A percentile compares a stretch with the other conserved stretches of the same genome.
phyloP scores from a whole-genome alignment of 2,329 filamentous ascomycete species.

The Dactylella cylindrospora region DNA sequence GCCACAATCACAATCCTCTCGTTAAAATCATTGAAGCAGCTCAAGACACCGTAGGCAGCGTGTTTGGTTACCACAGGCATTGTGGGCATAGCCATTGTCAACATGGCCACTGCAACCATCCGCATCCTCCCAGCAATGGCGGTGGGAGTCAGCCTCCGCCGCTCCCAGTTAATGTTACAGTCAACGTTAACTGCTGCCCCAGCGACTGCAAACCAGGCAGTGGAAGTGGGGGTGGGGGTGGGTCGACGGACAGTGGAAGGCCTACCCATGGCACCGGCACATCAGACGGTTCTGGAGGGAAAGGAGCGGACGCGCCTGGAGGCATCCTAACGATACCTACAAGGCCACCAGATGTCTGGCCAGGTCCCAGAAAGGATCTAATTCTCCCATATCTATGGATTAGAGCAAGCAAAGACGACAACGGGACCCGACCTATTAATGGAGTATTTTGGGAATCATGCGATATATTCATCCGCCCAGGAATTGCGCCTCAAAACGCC shows the following conservation, averaged over 20 bases:
- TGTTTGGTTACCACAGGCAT: slow-evolving; percentile 4
- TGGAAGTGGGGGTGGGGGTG: not conserved
- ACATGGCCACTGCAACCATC: not conserved
- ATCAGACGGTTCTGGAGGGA: not conserved
- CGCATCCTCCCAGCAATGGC: not conserved
- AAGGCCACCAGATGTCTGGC: not conserved
- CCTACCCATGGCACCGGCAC: slow-evolving; percentile 4
- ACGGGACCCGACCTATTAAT: not conserved
- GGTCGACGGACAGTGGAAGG: not conserved
- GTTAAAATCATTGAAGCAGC: not conserved
- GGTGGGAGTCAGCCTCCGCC: not conserved
- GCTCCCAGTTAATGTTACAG: not conserved
- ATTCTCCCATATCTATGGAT: not conserved
- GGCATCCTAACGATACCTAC: not conserved
- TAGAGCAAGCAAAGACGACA: not conserved
- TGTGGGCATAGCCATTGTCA: not conserved
- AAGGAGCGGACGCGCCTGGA: not conserved
- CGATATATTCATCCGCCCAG: slow-evolving; percentile 2
- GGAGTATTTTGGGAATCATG: slow-evolving; percentile 3
- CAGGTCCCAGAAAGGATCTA: not conserved
- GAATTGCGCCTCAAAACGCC: not conserved
- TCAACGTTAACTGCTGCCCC: not conserved
- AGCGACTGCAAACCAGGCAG: not conserved
- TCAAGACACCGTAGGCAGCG: not conserved
- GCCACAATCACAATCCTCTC: not conserved